phyloP scores from a whole-genome alignment of 345 rosid species.

The Brassica rapa region DNA sequence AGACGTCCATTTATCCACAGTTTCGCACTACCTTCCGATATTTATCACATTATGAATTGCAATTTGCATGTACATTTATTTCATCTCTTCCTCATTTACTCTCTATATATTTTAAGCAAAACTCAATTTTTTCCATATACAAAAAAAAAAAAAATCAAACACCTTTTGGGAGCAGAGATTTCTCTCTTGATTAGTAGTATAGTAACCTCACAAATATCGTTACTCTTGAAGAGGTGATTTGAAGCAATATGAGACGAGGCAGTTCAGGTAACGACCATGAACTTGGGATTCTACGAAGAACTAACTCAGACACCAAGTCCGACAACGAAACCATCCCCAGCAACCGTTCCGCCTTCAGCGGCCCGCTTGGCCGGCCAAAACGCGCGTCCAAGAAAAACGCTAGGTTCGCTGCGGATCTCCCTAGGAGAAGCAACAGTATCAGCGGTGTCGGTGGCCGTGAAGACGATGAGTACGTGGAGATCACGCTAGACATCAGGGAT shows the following conservation, averaged over 20 bases:
- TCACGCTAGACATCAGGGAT: conserved; percentile 77
- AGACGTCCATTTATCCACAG: conserved; percentile 19
- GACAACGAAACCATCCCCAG: conserved; percentile 65
- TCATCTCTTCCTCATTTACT: not conserved
- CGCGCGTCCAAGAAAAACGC: conserved; percentile 77
- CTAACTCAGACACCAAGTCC: conserved; percentile 58
- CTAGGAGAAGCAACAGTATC: conserved; percentile 37
- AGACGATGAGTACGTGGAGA: conserved; percentile 66
- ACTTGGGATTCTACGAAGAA: conserved; percentile 43
- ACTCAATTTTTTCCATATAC: conserved; percentile 17
- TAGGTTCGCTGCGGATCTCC: conserved; percentile 58
- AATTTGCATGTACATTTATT: conserved; percentile 26
- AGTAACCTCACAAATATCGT: conserved; percentile 8
- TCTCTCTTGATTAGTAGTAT: not conserved
- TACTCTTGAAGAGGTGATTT: not conserved
- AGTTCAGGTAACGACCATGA: conserved; percentile 36
- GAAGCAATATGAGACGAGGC: conserved; percentile 38
- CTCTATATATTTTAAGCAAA: conserved; percentile 25
- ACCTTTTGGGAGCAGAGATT: conserved; percentile 8
- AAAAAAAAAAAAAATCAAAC: conserved; percentile 2
- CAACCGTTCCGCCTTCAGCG: conserved; percentile 66
- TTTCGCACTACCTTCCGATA: conserved; percentile 36
- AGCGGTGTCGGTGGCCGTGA: conserved; percentile 13
- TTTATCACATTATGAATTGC: conserved; percentile 10
- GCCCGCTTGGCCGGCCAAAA: conserved; percentile 57